Base-by-base conservation (phyloP, 495 filamentous ascomycete genomes). In the Immersiella caudata region DNA sequence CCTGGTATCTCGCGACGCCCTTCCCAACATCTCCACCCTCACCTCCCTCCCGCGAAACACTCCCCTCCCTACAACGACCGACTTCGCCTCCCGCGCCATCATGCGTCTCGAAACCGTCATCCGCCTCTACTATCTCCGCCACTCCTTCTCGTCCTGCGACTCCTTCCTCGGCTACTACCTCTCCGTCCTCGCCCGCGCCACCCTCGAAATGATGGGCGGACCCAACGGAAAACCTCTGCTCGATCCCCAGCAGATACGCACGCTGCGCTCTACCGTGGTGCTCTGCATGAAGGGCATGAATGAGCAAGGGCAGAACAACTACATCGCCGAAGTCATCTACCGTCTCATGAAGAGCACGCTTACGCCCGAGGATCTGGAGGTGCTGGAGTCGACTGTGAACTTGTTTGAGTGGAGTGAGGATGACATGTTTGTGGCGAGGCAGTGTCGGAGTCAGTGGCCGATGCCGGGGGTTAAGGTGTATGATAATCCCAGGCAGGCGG, bases 81-180 rank as follows among this genome's bases (percentile, higher is more conserved):
- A 24, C 2, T 22, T 59, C 24, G 16, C 25, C 29, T 11, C 33
- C 21, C 21, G 24, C 14, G 54, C 64, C 33, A 64, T 71, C n/a
- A 61, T 69, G 16, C 71, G 73, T 14, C 70, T 75, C 12, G 75
- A 79, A 68, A 76, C 77, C 1, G 50, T 76, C 0, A 35, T 73
- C 8, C 75, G 77, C 0, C 67, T 79, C 3, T 78, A 79, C 63
- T 78, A 74, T 63, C 72, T 76, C 11, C 75, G 77, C 1, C 75
- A 79, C 62, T 72, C 72, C 51, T 78, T 67, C 62, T 70, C 75
- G 25, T 64, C 62, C 14, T 68, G 66, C 60, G 73, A 76, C 64
- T 57, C 66, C 25, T 71, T 50, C 26, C 69, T 79, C 11, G 46
- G 21, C 12, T 62, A 25, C 40, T 40, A 49, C 60, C 60, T 62